Percentiles rank a stretch among this genome's conserved stretches.
These are phyloP conservation scores for Exophiala dermatitidis DNA, from an alignment of 2,329 filamentous ascomycete genomes.

Conservation along the genomic window DNA sequence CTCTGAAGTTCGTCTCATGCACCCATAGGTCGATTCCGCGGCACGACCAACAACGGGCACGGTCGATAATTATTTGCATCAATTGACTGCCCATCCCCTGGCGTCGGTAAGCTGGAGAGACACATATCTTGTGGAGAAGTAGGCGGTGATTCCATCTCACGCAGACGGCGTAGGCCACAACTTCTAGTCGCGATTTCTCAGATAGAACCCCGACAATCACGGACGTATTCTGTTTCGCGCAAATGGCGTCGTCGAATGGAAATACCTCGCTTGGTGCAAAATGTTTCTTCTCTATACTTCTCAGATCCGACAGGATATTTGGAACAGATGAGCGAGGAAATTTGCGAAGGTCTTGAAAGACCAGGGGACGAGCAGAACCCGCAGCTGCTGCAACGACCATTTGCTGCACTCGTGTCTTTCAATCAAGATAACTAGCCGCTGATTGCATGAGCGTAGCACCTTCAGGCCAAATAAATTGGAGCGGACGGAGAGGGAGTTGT, in stretches of 20 bases:
- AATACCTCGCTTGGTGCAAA: conserved; percentile 48
- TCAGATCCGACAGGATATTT: conserved; percentile 16
- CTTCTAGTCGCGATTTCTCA: conserved; percentile 2
- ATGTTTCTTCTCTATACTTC: conserved; percentile 39
- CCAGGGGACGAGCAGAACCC: background rate
- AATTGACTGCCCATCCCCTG: conserved; percentile 43
- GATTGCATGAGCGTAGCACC: background rate
- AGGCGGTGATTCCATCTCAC: conserved; percentile 40
- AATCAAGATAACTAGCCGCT: background rate
- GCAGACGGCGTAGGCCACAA: conserved; percentile 43
- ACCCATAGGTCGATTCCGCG: conserved; percentile 47
- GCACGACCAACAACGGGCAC: conserved; percentile 42
- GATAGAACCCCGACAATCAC: conserved; percentile 14
- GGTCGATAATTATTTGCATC: conserved; percentile 38
- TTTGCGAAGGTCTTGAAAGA: conserved; percentile 8
- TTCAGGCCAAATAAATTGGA: no score
- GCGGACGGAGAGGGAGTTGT: no score
- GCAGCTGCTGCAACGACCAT: background rate
- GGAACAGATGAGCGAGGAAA: conserved; percentile 7
- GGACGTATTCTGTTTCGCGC: conserved; percentile 16
- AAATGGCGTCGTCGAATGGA: conserved; percentile 36
- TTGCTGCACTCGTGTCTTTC: background rate
- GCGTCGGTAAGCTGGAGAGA: conserved; percentile 40
- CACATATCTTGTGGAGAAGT: conserved; percentile 48
- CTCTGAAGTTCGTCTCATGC: conserved; percentile 41